Base-by-base conservation (phyloP, 164 flowering plant genomes). In the Litsea cubeba region DNA sequence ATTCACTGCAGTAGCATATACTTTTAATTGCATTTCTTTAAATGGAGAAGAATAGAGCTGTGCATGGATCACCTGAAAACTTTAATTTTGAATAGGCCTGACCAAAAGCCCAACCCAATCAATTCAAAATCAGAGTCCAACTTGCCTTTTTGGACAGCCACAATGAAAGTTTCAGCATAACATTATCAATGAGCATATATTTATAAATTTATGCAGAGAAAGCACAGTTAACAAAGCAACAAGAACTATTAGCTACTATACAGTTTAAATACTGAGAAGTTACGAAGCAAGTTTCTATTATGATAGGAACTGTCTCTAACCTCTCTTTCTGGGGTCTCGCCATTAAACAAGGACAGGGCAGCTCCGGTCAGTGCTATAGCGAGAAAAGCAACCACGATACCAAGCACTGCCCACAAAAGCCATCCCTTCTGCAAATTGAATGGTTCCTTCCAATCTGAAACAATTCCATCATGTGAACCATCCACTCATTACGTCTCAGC, bases 321-420 rank as follows among this genome's bases (percentile, higher is more conserved):
- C 92, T 95, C 98, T 88, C 99, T 86, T 75, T 88, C 77, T 22
- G 97, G 93, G 75, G 62, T 77, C 75, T 88, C 95, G n/a, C 91
- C 90, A 65, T 78, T 81, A 75, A 91, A 88, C 18, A 84, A 82
- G 71, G 96, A 83, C 83, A 87, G 50, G 17, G 81, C 92, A 54
- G 80, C 90, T 73, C 96, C 99, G 66, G 88, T 83, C 68, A 87
- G 71, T 17, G 90, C 88, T 71, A 95, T 79, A 74, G 91, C 86
- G 46, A 73, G 62, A 20, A 93, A 4, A 23, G 94, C 95, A 75
- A 90, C 96, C 67, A 74, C 78, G 68, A 95, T 86, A 71, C 96
- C 94, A 81, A 90, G 69, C 69, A 85, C 97, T 28, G 97, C 91
- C 98, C 98, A 95, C 69, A 95, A 74, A 57, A 95, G 82, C 99